These are phyloP conservation scores for Fusarium protoensiforme DNA, from an alignment of 2,329 filamentous ascomycete genomes.

Conservation along the genomic window DNA sequence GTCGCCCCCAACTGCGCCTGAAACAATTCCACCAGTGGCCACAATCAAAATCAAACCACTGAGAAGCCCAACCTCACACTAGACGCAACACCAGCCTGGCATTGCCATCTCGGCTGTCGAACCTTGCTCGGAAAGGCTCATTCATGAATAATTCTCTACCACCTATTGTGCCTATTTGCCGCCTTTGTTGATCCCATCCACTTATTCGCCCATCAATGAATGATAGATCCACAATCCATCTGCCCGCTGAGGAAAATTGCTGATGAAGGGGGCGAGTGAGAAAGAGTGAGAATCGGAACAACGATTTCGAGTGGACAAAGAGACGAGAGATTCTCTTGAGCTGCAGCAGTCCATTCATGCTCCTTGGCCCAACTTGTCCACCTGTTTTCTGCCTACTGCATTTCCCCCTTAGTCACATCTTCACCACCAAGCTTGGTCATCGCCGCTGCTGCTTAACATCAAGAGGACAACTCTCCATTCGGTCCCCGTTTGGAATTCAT, in stretches of 20 bases:
- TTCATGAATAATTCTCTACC: neutral
- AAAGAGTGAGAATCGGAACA: conserved; percentile 4
- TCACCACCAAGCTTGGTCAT: conserved; percentile 1
- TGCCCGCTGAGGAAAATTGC: conserved; percentile 14
- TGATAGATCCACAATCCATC: conserved; percentile 27
- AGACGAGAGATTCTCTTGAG: neutral
- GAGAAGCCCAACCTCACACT: conserved; percentile 22
- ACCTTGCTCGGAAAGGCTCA: neutral
- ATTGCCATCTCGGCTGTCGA: conserved; percentile 27
- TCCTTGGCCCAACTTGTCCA: neutral
- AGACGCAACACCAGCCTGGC: conserved; percentile 10
- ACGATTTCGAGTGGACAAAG: conserved; percentile 7
- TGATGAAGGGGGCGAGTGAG: conserved; percentile 25
- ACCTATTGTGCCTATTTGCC: neutral
- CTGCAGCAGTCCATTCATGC: conserved; percentile 4
- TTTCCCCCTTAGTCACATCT: conserved; percentile 5
- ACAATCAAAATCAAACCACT: conserved; percentile 37
- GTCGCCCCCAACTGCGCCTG: conserved; percentile 34
- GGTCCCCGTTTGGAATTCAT: neutral
- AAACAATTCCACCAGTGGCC: conserved; percentile 34
- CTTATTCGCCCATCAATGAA: conserved; percentile 3
- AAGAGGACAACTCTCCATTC: neutral
- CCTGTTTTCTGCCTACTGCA: neutral
- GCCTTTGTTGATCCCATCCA: neutral
- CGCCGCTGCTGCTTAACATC: neutral